phyloP scores from a whole-genome alignment of 2,329 filamentous ascomycete genomes.

The Didymella pinodella region DNA sequence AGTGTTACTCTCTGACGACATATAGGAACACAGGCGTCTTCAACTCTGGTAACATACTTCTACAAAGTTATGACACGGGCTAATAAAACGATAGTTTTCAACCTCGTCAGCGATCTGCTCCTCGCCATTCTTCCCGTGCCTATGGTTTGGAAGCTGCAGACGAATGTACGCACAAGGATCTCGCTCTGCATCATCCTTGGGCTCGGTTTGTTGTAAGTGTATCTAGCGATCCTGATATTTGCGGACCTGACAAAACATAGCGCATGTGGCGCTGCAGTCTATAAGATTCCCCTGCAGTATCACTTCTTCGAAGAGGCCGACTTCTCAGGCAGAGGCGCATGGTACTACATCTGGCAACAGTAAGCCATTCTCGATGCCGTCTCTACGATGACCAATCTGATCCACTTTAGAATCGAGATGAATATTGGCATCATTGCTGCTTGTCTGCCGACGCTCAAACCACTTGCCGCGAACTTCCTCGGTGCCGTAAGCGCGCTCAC shows the following conservation, averaged over 20 bases:
- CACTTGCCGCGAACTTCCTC: conserved; percentile 1
- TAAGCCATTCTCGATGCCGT: not conserved
- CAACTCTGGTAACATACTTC: too few relatives aligned
- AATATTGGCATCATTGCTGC: conserved; percentile 3
- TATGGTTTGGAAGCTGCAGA: too few relatives aligned
- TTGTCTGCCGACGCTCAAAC: not conserved
- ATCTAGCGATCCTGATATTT: too few relatives aligned
- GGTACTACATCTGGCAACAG: conserved; percentile 11
- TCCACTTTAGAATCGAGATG: not conserved
- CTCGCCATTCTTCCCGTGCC: too few relatives aligned
- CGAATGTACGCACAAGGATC: too few relatives aligned
- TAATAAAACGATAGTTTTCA: too few relatives aligned
- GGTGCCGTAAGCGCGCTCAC: conserved; percentile 2
- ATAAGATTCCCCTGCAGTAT: conserved; percentile 2
- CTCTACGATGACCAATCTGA: not conserved
- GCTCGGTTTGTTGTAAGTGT: too few relatives aligned
- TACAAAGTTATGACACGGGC: too few relatives aligned
- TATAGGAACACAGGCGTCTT: too few relatives aligned
- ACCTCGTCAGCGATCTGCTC: too few relatives aligned
- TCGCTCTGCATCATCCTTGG: too few relatives aligned
- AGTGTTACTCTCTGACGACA: too few relatives aligned
- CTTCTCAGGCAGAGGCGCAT: conserved; percentile 3
- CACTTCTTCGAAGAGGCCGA: conserved; percentile 3
- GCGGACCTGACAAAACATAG: not conserved
- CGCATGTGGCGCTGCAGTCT: conserved; percentile 2